phyloP scores from a whole-genome alignment of 306 rosid genomes.

The Vigna hirtella region DNA sequence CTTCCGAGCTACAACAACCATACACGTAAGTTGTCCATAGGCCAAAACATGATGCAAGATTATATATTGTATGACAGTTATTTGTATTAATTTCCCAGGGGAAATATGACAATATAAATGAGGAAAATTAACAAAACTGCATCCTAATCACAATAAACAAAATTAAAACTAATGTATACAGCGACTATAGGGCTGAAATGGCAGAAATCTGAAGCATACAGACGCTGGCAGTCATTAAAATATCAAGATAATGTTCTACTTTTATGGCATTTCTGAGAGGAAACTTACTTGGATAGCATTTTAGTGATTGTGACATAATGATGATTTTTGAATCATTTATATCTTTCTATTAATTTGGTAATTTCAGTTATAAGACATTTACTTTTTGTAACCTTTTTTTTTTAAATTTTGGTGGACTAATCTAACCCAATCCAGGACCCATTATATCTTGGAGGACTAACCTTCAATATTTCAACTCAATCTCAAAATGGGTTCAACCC shows the following conservation, averaged over 20 bases:
- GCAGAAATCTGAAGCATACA: constrained; percentile 11
- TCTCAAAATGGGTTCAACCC: no score
- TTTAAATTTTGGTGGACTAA: no score
- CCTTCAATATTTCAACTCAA: no score
- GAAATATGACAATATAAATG: constrained; percentile 8
- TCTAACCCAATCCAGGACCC: no score
- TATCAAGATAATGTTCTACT: neutral
- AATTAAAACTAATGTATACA: neutral
- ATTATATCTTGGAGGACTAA: no score
- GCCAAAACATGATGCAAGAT: constrained; percentile 10
- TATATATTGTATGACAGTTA: neutral
- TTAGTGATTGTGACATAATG: neutral
- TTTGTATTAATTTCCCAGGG: constrained; percentile 10
- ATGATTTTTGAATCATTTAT: neutral
- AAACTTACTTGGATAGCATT: neutral
- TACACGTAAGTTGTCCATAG: neutral
- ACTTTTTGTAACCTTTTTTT: no score
- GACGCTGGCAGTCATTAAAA: neutral
- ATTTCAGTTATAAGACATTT: neutral
- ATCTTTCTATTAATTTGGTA: neutral
- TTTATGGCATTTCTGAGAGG: neutral
- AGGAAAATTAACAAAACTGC: neutral
- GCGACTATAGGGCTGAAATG: neutral
- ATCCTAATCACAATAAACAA: neutral
- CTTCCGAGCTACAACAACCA: constrained; percentile 11